Evolutionary conservation across 1,139 yeast species (phyloP).

Genomic region (Nakaseomyces kungkrabaensis): DNA sequence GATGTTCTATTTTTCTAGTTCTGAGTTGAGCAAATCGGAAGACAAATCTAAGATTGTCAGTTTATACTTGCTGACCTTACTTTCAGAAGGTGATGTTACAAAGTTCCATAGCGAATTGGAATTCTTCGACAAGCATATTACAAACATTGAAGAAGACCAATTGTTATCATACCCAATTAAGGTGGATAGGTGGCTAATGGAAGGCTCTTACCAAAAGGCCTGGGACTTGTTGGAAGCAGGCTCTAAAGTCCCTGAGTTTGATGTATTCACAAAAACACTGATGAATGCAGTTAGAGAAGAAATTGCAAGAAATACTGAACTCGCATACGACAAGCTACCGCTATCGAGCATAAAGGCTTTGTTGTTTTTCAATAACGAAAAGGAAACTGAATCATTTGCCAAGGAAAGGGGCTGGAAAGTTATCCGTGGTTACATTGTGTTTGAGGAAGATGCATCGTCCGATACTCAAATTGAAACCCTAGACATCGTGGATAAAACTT

Average conservation of each 20-base stretch:
- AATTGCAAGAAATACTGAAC: slow-evolving; percentile 79
- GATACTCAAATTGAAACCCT: slow-evolving; percentile 10
- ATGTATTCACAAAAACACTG: slow-evolving; percentile 52
- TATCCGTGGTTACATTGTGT: slow-evolving; percentile 49
- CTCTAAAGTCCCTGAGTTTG: slow-evolving; percentile 40
- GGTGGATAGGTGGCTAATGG: slow-evolving; percentile 90
- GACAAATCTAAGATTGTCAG: slow-evolving; percentile 73
- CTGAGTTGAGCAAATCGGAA: slow-evolving; percentile 43
- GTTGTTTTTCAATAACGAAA: slow-evolving; percentile 63
- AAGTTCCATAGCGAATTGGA: slow-evolving; percentile 87
- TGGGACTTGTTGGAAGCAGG: slow-evolving; percentile 56
- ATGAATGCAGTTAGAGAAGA: slow-evolving; percentile 72
- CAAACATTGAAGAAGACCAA: slow-evolving; percentile 46
- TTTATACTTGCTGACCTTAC: slow-evolving; percentile 61
- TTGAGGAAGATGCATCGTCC: slow-evolving; percentile 32
- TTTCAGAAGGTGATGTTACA: slow-evolving; percentile 77
- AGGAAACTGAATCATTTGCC: slow-evolving; percentile 53
- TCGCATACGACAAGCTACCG: slow-evolving; percentile 68
- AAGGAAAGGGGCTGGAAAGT: slow-evolving; percentile 55
- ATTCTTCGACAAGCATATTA: slow-evolving; percentile 46
- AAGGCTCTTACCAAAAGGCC: slow-evolving; percentile 89
- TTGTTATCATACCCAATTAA: slow-evolving; percentile 74
- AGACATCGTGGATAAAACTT: slow-evolving; percentile 22
- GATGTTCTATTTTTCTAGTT: slow-evolving; percentile 50
- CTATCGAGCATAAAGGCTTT: slow-evolving; percentile 74